Percentiles rank a stretch among this genome's conserved stretches.
phyloP scores from a whole-genome alignment of 257 asterid species.

The Rhazya stricta region DNA sequence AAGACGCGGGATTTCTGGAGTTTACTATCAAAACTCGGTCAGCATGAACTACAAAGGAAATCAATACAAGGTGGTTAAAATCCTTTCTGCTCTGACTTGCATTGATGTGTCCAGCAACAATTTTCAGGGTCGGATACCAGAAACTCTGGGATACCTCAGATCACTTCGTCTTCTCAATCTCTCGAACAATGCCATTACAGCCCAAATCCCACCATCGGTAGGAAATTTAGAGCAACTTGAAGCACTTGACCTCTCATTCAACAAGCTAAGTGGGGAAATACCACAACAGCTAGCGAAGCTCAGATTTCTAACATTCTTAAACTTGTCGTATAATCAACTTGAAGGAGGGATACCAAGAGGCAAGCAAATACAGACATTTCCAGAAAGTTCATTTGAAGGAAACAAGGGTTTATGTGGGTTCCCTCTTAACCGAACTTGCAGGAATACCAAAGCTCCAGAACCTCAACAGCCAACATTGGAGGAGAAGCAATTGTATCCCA shows the following conservation, averaged over 20 bases:
- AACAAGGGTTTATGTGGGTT: slow-evolving; percentile 23
- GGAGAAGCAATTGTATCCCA: not conserved
- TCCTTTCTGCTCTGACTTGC: slow-evolving; percentile 28
- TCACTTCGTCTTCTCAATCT: slow-evolving; percentile 35
- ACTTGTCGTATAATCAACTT: slow-evolving; percentile 39
- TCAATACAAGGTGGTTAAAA: slow-evolving; percentile 17
- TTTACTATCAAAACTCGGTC: slow-evolving; percentile 27
- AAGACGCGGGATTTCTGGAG: too few relatives aligned
- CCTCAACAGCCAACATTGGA: not conserved
- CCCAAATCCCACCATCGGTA: not conserved
- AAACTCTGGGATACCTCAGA: too few relatives aligned
- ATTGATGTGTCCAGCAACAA: slow-evolving; percentile 52
- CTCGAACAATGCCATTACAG: slow-evolving; percentile 33
- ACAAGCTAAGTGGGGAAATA: slow-evolving; percentile 37
- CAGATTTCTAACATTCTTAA: slow-evolving; percentile 43
- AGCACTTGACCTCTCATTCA: slow-evolving; percentile 49
- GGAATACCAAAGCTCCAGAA: not conserved
- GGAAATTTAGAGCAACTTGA: slow-evolving; percentile 39
- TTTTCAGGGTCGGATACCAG: slow-evolving; percentile 39
- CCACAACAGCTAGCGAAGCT: slow-evolving; percentile 39
- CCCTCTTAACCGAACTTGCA: too few relatives aligned
- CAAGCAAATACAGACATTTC: slow-evolving; percentile 39
- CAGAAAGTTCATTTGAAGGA: slow-evolving; percentile 32
- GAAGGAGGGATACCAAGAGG: slow-evolving; percentile 44
- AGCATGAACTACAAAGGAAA: slow-evolving; percentile 29